Percentiles rank a stretch among this genome's conserved stretches.
Evolutionary conservation across 805 yeast species (phyloP).

Genomic region (Candida xiaguanensis): DNA sequence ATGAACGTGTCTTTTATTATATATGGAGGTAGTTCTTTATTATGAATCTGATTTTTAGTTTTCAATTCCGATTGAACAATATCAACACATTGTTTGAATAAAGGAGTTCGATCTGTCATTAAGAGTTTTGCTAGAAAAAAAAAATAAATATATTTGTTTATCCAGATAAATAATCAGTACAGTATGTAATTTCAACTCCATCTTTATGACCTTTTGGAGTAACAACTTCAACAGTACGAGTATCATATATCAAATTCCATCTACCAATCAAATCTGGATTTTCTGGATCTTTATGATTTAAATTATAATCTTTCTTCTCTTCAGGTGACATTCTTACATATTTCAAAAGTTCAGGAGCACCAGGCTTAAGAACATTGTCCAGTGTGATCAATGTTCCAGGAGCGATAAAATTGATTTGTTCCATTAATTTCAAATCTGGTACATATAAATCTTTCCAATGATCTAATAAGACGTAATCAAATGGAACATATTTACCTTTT

Average conservation of each 20-base stretch:
- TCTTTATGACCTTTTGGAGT: conserved; percentile 16
- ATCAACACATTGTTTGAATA: conserved; percentile 44
- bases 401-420: conserved; percentile 33
- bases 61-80: conserved; percentile 37
- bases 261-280: conserved; percentile 30
- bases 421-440: conserved; percentile 41
- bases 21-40: conserved; percentile 8
- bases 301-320: conserved; percentile 30
- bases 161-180: conserved; percentile 27
- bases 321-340: conserved; percentile 38
- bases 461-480: conserved; percentile 39
- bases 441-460: conserved; percentile 37
- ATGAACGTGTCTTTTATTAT: conserved; percentile 36
- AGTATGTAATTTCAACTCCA: conserved; percentile 30
- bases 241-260: conserved; percentile 40
- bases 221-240: conserved; percentile 20
- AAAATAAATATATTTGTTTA: conserved; percentile 7
- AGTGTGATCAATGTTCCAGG: conserved; percentile 39
- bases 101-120: conserved; percentile 49
- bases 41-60: background rate
- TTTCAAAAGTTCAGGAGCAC: conserved; percentile 35
- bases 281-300: conserved; percentile 18
- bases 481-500: conserved; percentile 13
- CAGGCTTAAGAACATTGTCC: conserved; percentile 34
- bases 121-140: background rate